A percentile compares a stretch with the other conserved stretches of the same genome.
These are phyloP conservation scores for Pseudocercospora pini-densiflorae DNA, from an alignment of 2,329 filamentous ascomycete genomes.

Conservation along the genomic window DNA sequence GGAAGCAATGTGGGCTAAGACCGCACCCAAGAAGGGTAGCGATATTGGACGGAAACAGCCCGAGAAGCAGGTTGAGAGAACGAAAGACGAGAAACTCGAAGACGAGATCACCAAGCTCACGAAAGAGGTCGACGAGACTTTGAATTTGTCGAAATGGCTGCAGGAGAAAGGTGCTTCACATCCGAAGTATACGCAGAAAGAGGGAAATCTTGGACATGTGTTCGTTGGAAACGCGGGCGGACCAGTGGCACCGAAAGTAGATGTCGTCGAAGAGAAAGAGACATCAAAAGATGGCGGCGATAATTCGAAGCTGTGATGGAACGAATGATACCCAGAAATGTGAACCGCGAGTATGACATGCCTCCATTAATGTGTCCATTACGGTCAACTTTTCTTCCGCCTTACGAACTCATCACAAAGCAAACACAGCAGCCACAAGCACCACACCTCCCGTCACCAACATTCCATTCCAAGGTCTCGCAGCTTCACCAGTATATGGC, in stretches of 20 bases:
- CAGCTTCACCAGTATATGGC: constrained; percentile 2
- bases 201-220: constrained; percentile 17
- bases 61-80: constrained; percentile 40
- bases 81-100: constrained; percentile 60
- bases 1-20: constrained; percentile 72
- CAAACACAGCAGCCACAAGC: neutral
- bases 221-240: constrained; percentile 12
- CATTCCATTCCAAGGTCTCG: neutral
- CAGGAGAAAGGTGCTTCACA: constrained; percentile 7
- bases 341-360: too few relatives aligned
- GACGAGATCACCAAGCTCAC: constrained; percentile 64
- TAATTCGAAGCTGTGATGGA: neutral
- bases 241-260: neutral
- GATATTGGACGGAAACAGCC: constrained; percentile 32
- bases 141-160: constrained; percentile 51
- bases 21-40: constrained; percentile 64
- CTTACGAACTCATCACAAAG: neutral
- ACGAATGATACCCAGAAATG: neutral
- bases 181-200: constrained; percentile 11
- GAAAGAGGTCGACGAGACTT: constrained; percentile 60
- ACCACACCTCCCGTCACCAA: neutral
- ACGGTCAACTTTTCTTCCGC: neutral
- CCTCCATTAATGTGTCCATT: neutral
- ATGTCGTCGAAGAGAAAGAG: neutral
- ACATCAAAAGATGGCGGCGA: neutral